phyloP scores from a whole-genome alignment of 2,329 filamentous ascomycete genomes.

The Calonectria pteridis region DNA sequence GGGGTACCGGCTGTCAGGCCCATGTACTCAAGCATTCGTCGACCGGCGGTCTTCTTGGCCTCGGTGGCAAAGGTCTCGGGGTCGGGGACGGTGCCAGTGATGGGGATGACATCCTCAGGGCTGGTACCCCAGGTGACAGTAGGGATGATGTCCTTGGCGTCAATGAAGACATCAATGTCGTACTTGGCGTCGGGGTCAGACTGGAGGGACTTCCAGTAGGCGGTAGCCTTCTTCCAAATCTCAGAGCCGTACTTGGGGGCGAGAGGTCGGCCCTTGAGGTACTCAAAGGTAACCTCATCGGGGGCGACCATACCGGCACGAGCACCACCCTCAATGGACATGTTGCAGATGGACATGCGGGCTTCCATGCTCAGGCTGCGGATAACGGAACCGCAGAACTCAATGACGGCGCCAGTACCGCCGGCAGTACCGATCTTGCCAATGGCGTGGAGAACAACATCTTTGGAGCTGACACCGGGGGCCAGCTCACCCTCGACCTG shows the following conservation, averaged over 20 bases:
- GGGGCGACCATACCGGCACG: constrained; percentile 97
- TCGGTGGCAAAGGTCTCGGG: constrained; percentile 88
- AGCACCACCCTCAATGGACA: constrained; percentile 97
- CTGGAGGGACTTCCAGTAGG: constrained; percentile 88
- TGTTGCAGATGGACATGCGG: constrained; percentile 99
- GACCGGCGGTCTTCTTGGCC: constrained; percentile 82
- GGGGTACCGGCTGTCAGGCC: constrained; percentile 86
- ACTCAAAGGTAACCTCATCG: constrained; percentile 93
- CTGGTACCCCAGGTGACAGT: constrained; percentile 98
- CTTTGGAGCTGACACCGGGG: constrained; percentile 95
- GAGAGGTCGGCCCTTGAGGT: constrained; percentile 90
- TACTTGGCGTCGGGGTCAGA: constrained; percentile 92
- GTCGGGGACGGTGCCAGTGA: constrained; percentile 89
- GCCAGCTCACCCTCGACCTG: constrained; percentile 92
- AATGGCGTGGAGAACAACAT: constrained; percentile 93
- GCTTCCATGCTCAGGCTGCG: constrained; percentile 93
- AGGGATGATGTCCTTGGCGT: constrained; percentile 92
- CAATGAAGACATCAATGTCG: constrained; percentile 89
- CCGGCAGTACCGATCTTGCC: constrained; percentile 95
- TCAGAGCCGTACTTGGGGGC: constrained; percentile 86
- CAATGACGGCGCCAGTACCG: constrained; percentile 93
- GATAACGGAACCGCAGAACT: constrained; percentile 97
- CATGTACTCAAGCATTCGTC: constrained; percentile 95
- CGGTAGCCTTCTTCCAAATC: constrained; percentile 89
- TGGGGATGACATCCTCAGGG: constrained; percentile 95